Evolutionary conservation across 805 yeast species (phyloP).

Genomic region (Candida rishiriensis): DNA sequence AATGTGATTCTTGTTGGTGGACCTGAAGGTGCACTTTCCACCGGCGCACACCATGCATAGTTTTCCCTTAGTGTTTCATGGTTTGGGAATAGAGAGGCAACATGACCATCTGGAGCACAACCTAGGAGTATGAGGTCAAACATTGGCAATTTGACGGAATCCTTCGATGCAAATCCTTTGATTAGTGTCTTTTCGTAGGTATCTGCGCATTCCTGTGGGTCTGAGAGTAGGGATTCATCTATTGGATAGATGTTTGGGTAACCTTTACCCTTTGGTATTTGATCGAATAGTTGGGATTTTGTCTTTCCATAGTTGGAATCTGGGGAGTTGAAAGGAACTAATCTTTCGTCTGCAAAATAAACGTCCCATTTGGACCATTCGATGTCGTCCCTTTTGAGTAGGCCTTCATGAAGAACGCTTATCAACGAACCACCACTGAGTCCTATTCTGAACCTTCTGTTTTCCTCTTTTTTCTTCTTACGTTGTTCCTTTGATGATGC

Average conservation of each 20-base stretch:
- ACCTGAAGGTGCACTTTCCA: conserved; percentile 85
- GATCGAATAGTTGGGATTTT: conserved; percentile 75
- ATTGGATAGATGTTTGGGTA: conserved; percentile 79
- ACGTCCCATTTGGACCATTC: conserved; percentile 95
- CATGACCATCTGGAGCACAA: conserved; percentile 98
- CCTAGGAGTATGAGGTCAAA: conserved; percentile 89
- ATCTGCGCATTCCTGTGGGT: conserved; percentile 93
- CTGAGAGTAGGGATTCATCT: conserved; percentile 67
- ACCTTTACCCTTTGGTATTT: conserved; percentile 44
- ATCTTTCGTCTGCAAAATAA: conserved; percentile 93
- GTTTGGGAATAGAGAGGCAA: conserved; percentile 93
- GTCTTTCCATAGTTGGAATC: conserved; percentile 91
- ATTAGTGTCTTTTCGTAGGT: conserved; percentile 82
- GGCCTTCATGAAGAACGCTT: conserved; percentile 81
- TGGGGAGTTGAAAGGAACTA: conserved; percentile 78
- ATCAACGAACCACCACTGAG: conserved; percentile 91
- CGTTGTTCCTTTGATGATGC: conserved; percentile 27
- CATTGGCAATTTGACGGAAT: conserved; percentile 91
- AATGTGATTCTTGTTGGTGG: conserved; percentile 83
- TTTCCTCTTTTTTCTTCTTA: conserved; percentile 50
- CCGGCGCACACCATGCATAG: conserved; percentile 93
- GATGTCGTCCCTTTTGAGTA: conserved; percentile 62
- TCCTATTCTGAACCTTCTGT: conserved; percentile 81
- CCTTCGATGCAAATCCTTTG: conserved; percentile 91
- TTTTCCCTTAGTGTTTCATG: conserved; percentile 85